Percentiles rank a stretch among this genome's conserved stretches.
phyloP scores from a whole-genome alignment of 2,329 filamentous ascomycete species.

The Paecilomyces niveus region DNA sequence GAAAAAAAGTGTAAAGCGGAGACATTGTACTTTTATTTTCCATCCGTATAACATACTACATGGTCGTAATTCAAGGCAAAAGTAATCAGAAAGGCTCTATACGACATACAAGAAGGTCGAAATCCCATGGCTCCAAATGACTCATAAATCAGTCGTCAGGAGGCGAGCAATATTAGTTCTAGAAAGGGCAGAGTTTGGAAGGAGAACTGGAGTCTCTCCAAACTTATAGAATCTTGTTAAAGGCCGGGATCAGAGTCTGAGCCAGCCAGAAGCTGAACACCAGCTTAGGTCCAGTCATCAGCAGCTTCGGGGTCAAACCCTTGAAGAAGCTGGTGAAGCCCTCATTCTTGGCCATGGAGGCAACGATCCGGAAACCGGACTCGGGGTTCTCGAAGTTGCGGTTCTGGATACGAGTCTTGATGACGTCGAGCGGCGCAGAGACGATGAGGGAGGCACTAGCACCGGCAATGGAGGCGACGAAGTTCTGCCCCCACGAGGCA shows the following conservation, averaged over 20 bases:
- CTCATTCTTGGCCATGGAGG: constrained; percentile 90
- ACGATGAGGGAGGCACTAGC: constrained; percentile 92
- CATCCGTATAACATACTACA: background rate
- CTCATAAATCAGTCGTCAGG: background rate
- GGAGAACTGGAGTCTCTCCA: background rate
- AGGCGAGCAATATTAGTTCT: background rate
- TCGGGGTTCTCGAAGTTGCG: constrained; percentile 98
- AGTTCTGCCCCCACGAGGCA: constrained; percentile 92
- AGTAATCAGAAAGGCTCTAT: background rate
- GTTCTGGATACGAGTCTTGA: constrained; percentile 98
- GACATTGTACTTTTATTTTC: background rate
- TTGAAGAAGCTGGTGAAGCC: constrained; percentile 90
- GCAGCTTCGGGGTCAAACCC: constrained; percentile 89
- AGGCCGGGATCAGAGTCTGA: constrained; percentile 93
- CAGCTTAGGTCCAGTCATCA: constrained; percentile 98
- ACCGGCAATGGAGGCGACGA: constrained; percentile 89
- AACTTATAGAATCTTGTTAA: constrained; percentile 58
- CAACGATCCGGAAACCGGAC: constrained; percentile 82
- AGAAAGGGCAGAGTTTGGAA: background rate
- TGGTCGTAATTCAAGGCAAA: background rate
- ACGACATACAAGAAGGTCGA: background rate
- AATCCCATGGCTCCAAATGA: background rate
- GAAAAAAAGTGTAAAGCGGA: constrained; percentile 8
- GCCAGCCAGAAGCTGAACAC: constrained; percentile 99
- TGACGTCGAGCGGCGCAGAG: constrained; percentile 91